phyloP scores from a whole-genome alignment of 257 asterid genomes.

The Solanum corneliomulleri region DNA sequence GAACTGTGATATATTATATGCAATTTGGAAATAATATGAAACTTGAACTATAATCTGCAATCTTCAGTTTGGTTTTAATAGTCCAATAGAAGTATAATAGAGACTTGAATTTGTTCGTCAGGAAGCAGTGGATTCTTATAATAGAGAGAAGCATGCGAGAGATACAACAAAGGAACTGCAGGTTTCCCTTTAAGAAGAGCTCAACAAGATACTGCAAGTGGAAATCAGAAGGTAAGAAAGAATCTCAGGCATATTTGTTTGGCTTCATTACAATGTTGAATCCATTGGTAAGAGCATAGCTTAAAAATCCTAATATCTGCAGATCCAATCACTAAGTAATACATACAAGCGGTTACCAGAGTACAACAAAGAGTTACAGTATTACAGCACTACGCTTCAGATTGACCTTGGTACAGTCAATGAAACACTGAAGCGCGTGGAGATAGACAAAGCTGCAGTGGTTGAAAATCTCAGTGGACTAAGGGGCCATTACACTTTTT shows the following conservation, averaged over 20 bases:
- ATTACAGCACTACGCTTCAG: slow-evolving; percentile 76
- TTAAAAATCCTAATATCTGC: slow-evolving; percentile 6
- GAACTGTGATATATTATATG: too few relatives aligned
- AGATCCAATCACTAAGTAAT: slow-evolving; percentile 66
- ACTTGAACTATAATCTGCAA: too few relatives aligned
- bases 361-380: slow-evolving; percentile 76
- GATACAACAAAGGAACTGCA: slow-evolving; percentile 50
- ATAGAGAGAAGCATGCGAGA: slow-evolving; percentile 57
- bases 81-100: too few relatives aligned
- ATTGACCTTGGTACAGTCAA: slow-evolving; percentile 50
- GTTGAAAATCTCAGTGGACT: slow-evolving; percentile 72
- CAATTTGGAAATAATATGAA: too few relatives aligned
- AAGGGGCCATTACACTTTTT: slow-evolving; percentile 75
- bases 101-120: slow-evolving; percentile 1
- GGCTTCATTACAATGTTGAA: not conserved
- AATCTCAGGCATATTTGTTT: not conserved
- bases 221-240: slow-evolving; percentile 50
- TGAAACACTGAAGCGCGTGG: slow-evolving; percentile 64
- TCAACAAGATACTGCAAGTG: slow-evolving; percentile 46
- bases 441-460: slow-evolving; percentile 61
- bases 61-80: too few relatives aligned
- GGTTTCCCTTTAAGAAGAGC: slow-evolving; percentile 62
- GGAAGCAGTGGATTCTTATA: slow-evolving; percentile 65
- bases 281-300: not conserved
- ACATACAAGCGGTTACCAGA: slow-evolving; percentile 64